phyloP scores from a whole-genome alignment of 179 eudicot species.

The Sideroxylon spinosum region DNA sequence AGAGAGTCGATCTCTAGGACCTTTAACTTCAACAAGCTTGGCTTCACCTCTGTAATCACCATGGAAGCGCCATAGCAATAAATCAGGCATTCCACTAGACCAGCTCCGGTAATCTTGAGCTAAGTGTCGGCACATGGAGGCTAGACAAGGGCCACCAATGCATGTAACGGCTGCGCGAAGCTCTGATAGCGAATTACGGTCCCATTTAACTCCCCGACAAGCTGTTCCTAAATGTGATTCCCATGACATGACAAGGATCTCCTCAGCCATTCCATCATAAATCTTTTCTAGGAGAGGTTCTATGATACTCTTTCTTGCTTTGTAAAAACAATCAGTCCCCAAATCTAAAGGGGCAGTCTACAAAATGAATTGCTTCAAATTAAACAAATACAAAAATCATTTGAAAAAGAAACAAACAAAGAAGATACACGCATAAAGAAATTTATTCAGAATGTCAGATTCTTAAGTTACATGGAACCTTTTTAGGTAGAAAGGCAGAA shows the following conservation, averaged over 20 bases:
- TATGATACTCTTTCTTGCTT: conserved; percentile 46
- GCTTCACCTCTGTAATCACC: conserved; percentile 84
- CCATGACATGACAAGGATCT: conserved; percentile 70
- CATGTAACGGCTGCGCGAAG: conserved; percentile 88
- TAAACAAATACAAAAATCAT: not conserved
- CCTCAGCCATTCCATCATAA: conserved; percentile 75
- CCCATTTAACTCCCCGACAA: conserved; percentile 90
- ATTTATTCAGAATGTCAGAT: not conserved
- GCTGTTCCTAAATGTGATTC: conserved; percentile 69
- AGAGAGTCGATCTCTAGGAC: conserved; percentile 85
- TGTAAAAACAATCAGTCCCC: conserved; percentile 65
- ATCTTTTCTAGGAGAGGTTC: conserved; percentile 63
- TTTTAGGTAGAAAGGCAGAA: not conserved
- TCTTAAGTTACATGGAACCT: not conserved
- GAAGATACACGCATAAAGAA: not conserved
- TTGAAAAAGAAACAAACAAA: not conserved
- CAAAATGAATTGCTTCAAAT: conserved; percentile 17
- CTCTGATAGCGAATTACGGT: conserved; percentile 58
- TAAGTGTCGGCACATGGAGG: conserved; percentile 69
- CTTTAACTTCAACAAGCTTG: conserved; percentile 96
- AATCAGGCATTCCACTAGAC: conserved; percentile 98
- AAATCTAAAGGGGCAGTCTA: conserved; percentile 91
- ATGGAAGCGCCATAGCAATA: conserved; percentile 76
- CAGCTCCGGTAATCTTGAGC: conserved; percentile 90
- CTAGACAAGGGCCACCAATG: conserved; percentile 72